These are phyloP conservation scores for Candida tibetensis DNA, from an alignment of 805 yeast species.

Conservation along the genomic window DNA sequence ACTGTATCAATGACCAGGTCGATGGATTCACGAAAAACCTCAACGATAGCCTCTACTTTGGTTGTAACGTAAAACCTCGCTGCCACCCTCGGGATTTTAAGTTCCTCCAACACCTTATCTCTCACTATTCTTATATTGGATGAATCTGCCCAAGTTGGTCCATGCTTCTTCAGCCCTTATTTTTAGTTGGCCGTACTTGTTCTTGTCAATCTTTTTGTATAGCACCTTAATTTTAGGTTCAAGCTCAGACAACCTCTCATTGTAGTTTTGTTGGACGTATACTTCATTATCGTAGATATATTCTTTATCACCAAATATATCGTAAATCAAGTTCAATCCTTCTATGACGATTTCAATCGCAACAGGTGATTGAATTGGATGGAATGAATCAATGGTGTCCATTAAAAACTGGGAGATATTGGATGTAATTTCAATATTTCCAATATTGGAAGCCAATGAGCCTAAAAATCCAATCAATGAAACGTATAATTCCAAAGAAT, in stretches of 20 bases:
- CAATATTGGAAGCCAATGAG: slow-evolving; percentile 45
- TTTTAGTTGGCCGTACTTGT: slow-evolving; percentile 55
- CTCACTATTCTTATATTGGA: slow-evolving; percentile 60
- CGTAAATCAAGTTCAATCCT: slow-evolving; percentile 65
- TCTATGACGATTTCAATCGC: slow-evolving; percentile 50
- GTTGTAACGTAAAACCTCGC: too few relatives aligned
- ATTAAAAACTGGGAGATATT: slow-evolving; percentile 35
- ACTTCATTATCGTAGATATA: slow-evolving; percentile 66
- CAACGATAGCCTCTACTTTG: too few relatives aligned
- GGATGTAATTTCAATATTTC: slow-evolving; percentile 43
- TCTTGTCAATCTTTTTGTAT: slow-evolving; percentile 66
- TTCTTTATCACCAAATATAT: slow-evolving; percentile 71
- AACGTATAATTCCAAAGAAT: slow-evolving; percentile 13
- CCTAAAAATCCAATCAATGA: slow-evolving; percentile 54
- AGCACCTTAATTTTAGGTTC: slow-evolving; percentile 48
- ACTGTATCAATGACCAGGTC: too few relatives aligned
- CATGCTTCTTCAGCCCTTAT: slow-evolving; percentile 63
- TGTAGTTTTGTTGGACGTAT: slow-evolving; percentile 55
- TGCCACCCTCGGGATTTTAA: too few relatives aligned
- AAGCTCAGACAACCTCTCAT: slow-evolving; percentile 39
- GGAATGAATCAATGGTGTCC: slow-evolving; percentile 12
- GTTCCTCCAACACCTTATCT: too few relatives aligned
- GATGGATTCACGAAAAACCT: too few relatives aligned
- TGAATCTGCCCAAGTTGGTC: slow-evolving; percentile 67
- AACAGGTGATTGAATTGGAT: slow-evolving; percentile 8